Conservation (phyloP, 2,329 filamentous ascomycete genomes). For the Tympanopsis confertula region DNA sequence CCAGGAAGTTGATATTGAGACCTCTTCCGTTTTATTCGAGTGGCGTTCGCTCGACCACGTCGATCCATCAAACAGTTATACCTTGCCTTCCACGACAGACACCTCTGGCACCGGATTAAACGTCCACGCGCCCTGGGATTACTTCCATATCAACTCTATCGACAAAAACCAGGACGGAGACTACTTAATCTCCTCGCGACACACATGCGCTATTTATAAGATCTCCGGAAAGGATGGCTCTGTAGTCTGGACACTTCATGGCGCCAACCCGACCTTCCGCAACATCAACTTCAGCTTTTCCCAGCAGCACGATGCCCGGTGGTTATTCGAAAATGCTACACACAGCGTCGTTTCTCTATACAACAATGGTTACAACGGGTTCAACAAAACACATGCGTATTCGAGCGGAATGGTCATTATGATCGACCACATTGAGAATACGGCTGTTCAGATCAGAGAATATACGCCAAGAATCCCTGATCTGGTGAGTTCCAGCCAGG, state of each 20-base stretch:
- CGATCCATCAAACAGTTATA: constrained; percentile 31
- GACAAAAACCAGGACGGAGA: constrained; percentile 12
- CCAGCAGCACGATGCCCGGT: constrained; percentile 21
- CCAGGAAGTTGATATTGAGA: constrained; percentile 38
- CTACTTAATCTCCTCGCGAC: constrained; percentile 13
- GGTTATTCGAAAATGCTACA: constrained; percentile 8
- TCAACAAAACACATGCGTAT: constrained; percentile 4
- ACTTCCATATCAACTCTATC: constrained; percentile 15
- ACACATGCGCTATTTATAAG: constrained; percentile 11
- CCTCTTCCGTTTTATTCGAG: constrained; percentile 31
- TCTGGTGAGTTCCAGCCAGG: constrained; percentile 9
- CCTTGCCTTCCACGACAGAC: constrained; percentile 26
- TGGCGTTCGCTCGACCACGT: constrained; percentile 36
- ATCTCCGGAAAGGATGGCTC: constrained; percentile 8
- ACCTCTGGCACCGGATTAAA: constrained; percentile 32
- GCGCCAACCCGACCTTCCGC: constrained; percentile 3
- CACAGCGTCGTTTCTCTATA: constrained; percentile 17
- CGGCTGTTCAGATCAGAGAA: constrained; percentile 12
- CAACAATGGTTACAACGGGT: constrained; percentile 19
- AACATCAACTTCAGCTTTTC: constrained; percentile 10
- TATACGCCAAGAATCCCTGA: constrained; percentile 8
- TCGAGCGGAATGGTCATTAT: constrained; percentile 10
- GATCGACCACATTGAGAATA: constrained; percentile 12
- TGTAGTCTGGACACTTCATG: constrained; percentile 11
- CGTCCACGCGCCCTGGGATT: constrained; percentile 13